phyloP scores from a whole-genome alignment of 306 rosid species.

The Gillenia trifoliata region DNA sequence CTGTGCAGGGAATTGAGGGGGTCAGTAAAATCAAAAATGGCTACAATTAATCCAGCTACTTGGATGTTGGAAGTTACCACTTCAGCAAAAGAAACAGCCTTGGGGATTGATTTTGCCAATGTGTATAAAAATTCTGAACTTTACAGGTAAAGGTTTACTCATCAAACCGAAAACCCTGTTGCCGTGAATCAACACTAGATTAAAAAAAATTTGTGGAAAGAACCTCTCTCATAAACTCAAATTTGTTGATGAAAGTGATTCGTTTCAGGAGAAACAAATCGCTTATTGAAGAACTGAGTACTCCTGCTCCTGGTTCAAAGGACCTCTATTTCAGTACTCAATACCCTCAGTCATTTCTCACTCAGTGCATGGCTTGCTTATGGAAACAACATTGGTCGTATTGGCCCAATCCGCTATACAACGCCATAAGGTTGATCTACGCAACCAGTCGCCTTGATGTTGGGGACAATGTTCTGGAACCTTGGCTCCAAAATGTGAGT shows the following conservation, averaged over 20 bases:
- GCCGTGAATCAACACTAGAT: no score
- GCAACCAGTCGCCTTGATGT: constrained; percentile 26
- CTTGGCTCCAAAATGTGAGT: constrained; percentile 52
- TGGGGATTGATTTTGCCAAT: constrained; percentile 34
- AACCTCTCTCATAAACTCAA: not conserved
- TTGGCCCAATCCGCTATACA: constrained; percentile 55
- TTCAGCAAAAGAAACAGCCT: constrained; percentile 35
- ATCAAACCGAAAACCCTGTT: not conserved
- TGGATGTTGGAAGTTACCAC: constrained; percentile 53
- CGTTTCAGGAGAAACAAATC: constrained; percentile 53
- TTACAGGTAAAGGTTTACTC: constrained; percentile 30
- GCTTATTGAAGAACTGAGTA: constrained; percentile 39
- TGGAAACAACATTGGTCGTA: constrained; percentile 61
- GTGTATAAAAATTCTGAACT: constrained; percentile 34
- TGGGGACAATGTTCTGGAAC: constrained; percentile 61
- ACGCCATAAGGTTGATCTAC: constrained; percentile 34
- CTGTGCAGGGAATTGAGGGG: constrained; percentile 33
- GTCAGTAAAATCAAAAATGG: constrained; percentile 31
- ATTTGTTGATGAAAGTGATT: not conserved
- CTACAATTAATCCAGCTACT: constrained; percentile 46
- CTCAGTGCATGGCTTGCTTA: constrained; percentile 56
- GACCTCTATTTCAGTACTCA: constrained; percentile 45
- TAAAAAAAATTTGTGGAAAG: not conserved
- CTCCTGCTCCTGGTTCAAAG: constrained; percentile 38
- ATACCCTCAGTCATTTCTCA: constrained; percentile 37